Conservation (phyloP, 164 flowering plant genomes). For the Annona squamosa region DNA sequence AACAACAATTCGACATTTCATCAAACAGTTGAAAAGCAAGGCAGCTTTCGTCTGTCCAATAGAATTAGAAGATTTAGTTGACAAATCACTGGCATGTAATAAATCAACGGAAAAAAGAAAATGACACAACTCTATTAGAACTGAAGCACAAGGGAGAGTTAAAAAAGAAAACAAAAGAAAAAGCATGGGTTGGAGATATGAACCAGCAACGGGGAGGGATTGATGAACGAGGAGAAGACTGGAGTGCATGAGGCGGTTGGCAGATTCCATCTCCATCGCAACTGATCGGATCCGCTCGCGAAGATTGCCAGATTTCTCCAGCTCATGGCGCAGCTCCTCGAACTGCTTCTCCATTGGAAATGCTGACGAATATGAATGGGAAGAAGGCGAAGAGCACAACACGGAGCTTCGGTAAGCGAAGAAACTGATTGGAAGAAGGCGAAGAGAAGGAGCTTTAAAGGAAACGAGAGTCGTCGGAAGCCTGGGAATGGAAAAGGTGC, state of each 20-base stretch:
- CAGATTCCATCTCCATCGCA: conserved; percentile 59
- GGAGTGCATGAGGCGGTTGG: conserved; percentile 60
- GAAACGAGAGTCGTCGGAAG: no score
- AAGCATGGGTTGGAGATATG: background rate
- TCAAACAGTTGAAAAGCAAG: no score
- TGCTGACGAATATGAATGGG: conserved; percentile 9
- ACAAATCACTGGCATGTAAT: no score
- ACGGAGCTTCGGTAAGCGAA: no score
- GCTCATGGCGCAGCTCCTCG: conserved; percentile 48
- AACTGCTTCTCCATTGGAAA: conserved; percentile 66
- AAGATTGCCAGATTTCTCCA: conserved; percentile 60
- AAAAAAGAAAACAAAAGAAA: conserved; percentile 1
- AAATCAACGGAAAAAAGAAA: no score
- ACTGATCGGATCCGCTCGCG: conserved; percentile 65
- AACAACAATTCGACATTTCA: no score
- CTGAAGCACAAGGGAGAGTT: background rate
- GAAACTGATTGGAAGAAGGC: no score
- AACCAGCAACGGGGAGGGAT: conserved; percentile 74
- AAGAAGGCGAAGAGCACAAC: background rate
- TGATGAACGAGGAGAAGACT: conserved; percentile 76
- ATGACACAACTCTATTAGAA: no score
- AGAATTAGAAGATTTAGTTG: no score
- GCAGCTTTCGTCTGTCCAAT: no score
- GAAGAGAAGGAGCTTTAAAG: no score
- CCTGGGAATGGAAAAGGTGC: no score